Percentiles rank a stretch among this genome's conserved stretches.
Conservation (phyloP, 2,329 filamentous ascomycete genomes). For the Cordyceps tenuipes region DNA sequence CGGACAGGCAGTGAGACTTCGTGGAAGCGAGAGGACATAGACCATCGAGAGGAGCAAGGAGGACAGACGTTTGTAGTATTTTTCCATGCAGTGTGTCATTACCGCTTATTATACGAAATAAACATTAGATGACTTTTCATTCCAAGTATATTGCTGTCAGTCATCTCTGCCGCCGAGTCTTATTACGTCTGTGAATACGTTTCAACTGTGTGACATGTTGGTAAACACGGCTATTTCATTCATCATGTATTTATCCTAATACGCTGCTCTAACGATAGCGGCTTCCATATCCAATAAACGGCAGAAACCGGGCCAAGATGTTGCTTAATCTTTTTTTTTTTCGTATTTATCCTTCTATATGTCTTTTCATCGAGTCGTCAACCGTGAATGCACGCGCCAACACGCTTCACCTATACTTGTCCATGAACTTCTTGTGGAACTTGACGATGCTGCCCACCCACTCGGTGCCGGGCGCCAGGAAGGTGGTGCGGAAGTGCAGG, state of each 20-base stretch:
- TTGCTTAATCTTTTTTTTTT: neutral
- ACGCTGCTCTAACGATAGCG: neutral
- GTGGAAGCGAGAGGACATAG: constrained; percentile 87
- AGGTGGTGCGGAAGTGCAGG: constrained; percentile 92
- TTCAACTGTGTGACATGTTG: neutral
- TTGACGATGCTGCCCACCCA: constrained; percentile 82
- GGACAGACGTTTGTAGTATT: neutral
- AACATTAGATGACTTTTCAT: constrained; percentile 10
- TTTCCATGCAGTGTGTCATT: constrained; percentile 8
- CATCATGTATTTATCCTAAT: neutral
- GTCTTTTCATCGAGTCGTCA: neutral
- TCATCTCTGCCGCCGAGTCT: neutral
- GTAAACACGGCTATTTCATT: neutral
- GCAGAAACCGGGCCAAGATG: neutral
- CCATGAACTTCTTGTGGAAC: constrained; percentile 89
- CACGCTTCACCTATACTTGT: constrained; percentile 53
- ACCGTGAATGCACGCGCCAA: neutral
- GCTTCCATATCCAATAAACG: constrained; percentile 3
- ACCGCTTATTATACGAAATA: constrained; percentile 8
- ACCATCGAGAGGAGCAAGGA: neutral
- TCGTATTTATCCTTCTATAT: neutral
- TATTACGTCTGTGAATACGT: too few species aligned
- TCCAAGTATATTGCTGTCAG: neutral
- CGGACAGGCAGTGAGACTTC: constrained; percentile 86
- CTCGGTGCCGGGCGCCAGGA: constrained; percentile 90